Evolutionary conservation across 2,329 filamentous ascomycete genomes (phyloP).

Genomic region (Phyllosticta capitalensis): DNA sequence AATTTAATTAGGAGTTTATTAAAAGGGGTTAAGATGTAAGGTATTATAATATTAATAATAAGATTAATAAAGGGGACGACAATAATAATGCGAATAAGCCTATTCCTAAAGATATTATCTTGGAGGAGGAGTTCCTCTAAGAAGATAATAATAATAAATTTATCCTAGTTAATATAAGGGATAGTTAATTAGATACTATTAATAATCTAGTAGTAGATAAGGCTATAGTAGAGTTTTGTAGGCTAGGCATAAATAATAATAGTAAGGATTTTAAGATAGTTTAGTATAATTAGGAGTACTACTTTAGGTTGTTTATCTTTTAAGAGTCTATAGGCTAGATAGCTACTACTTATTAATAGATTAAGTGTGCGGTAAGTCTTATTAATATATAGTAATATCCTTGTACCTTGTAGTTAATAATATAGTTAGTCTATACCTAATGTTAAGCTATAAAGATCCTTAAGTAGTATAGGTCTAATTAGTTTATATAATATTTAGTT

Average conservation of each 20-base stretch:
- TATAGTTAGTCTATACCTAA: no score
- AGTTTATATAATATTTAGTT: not conserved
- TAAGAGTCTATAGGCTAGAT: not conserved
- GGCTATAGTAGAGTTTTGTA: not conserved
- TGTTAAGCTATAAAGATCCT: not conserved
- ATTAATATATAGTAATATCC: not conserved
- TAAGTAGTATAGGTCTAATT: not conserved
- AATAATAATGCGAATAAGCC: not conserved
- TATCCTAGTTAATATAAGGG: not conserved
- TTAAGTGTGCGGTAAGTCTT: no score
- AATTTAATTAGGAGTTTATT: not conserved
- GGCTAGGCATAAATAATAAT: not conserved
- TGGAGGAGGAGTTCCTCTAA: no score
- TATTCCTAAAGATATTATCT: no score
- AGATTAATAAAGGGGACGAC: not conserved
- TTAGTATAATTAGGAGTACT: not conserved
- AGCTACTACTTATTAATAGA: no score
- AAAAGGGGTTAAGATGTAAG: not conserved
- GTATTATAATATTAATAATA: slow-evolving; percentile 1
- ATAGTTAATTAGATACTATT: not conserved
- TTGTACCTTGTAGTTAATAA: no score
- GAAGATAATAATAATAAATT: no score
- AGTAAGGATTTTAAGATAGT: not conserved
- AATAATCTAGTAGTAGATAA: not conserved
- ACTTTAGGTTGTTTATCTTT: not conserved